Base-by-base conservation (phyloP, 257 asterid species). In the Capsicum pubescens region DNA sequence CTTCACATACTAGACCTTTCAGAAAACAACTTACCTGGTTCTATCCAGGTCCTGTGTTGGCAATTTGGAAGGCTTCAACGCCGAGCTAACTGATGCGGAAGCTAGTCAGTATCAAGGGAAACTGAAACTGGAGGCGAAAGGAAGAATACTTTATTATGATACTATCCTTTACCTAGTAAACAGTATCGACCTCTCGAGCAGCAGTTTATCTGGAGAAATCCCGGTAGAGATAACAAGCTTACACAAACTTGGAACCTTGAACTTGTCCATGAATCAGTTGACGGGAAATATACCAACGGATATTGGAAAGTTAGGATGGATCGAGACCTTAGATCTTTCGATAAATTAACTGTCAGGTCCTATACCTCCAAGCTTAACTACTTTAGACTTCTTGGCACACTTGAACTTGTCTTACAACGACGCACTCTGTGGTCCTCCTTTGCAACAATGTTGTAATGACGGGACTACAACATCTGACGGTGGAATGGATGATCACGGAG, bases 1-100 rank as follows among this genome's bases (percentile, higher is more conserved):
- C 88, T 89, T 55, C 90, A 87, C 86, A 83, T 89, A 68, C 50
- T 89, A 11, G 91, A 89, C 48, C 39, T 89, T 17, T 82, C 90
- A 1, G 46, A 80, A 21, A 89, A 89, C 67, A 9, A 48, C 48
- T 84, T 87, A 46, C 85, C 86, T 0, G 90, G 91, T 46, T 4
- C 21, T 7, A 57, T 87, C 21, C 90, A 88, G n/a, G 2, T 46
- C 35, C 77, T 89, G 91, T 82, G 39, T 89, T 36, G 88, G 85
- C 72, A 87, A 87, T 17, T 59, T 89, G 80, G 80, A 14, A 7
- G 88, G 87, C 39, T 89, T 89, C 54, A 84, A 77, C 59, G 54
- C 56, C 3, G 90, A 83, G 44, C 63, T 88, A 61, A 76, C 69
- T 12, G 36, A 86, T 3, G 69, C 60, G 9, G 82, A 71, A n/a